Base-by-base conservation (phyloP, 1,139 yeast genomes). In the Blastobotrys ciferrii region DNA sequence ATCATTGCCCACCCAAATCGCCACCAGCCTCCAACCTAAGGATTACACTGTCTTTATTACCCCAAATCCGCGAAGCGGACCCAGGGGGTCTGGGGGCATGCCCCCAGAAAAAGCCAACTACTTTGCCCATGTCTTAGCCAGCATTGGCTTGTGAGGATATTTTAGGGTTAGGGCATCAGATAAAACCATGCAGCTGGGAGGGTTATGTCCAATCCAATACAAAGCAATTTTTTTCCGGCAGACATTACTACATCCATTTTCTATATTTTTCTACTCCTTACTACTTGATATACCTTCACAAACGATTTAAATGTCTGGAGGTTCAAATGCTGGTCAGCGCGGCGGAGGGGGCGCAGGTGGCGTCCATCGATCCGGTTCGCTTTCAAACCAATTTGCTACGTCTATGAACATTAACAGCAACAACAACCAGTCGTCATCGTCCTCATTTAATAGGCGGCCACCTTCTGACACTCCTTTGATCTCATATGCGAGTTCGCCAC, bases 401-500 rank as follows among this genome's bases (percentile, higher is more conserved):
- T 13, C 38, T 13, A 33, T 33, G 19, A 33, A 38, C 30, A 38
- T 20, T 14, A 38, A 17, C n/a, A 32, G 7, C 36, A 28, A 28
- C 36, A 32, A 12, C 42, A 33, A 12, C 20, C 30, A 38, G 30
- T n/a, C 15, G 42, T 28, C 12, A 17, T 20, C 42, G 12, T 11
- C n/a, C 13, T 4, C 33, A 31, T 57, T 57, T 50, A 56, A 57
- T 42, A 42, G 53, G 13, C 49, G 61, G n/a, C 61, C 62, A 4
- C 60, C 61, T 1, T 52, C 57, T 2, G 62, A 58, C 35, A 58
- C 62, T 6, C 62, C 62, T n/a, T 45, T 58, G 35, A 47, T 58
- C 11, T 56, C 60, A 5, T 50, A 48, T 43, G 46, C 53, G 7
- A 51, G 48, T 37, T 56, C 59, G 11, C 61, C 61, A 3, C 53